Percentiles rank a stretch among this genome's conserved stretches.
Evolutionary conservation across 2,329 filamentous ascomycete species (phyloP).

Genomic region (Amphichorda felina): DNA sequence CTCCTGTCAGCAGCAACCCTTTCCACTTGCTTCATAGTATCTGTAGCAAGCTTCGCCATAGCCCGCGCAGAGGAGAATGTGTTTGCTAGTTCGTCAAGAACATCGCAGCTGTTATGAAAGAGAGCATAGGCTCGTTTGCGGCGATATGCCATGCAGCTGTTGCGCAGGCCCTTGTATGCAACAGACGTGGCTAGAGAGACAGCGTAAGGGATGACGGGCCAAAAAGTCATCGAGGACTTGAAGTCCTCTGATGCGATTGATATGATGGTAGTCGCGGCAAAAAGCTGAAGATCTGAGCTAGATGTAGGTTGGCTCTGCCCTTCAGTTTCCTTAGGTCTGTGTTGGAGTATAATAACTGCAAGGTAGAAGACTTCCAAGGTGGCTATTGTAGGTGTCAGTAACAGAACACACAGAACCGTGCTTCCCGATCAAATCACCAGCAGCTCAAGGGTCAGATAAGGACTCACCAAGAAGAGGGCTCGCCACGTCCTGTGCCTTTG

Average conservation of each 20-base stretch:
- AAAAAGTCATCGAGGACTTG: conserved; percentile 7
- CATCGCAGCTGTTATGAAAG: conserved; percentile 8
- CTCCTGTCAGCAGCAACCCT: conserved; percentile 6
- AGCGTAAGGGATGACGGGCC: conserved; percentile 10
- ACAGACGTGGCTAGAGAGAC: conserved; percentile 10
- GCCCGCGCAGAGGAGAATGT: conserved; percentile 9
- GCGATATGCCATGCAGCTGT: conserved; percentile 7
- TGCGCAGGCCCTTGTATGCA: conserved; percentile 10
- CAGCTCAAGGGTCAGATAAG: background rate
- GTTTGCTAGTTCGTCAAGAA: conserved; percentile 7
- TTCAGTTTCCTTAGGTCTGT: conserved; percentile 4
- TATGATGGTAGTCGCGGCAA: conserved; percentile 8
- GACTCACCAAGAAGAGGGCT: conserved; percentile 7
- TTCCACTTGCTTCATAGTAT: conserved; percentile 10
- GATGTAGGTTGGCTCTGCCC: background rate
- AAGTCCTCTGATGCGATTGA: conserved; percentile 8
- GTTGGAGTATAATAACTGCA: conserved; percentile 8
- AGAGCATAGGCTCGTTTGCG: conserved; percentile 7
- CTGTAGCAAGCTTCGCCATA: conserved; percentile 8
- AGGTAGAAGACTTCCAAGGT: conserved; percentile 10
- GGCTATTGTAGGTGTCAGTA: conserved; percentile 3
- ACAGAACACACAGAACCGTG: background rate
- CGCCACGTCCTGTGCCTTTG: conserved; percentile 3
- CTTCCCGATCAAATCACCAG: no score
- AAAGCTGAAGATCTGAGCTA: conserved; percentile 8